Evolutionary conservation across 2,329 filamentous ascomycete species (phyloP).

Genomic region (Nothopassalora personata): DNA sequence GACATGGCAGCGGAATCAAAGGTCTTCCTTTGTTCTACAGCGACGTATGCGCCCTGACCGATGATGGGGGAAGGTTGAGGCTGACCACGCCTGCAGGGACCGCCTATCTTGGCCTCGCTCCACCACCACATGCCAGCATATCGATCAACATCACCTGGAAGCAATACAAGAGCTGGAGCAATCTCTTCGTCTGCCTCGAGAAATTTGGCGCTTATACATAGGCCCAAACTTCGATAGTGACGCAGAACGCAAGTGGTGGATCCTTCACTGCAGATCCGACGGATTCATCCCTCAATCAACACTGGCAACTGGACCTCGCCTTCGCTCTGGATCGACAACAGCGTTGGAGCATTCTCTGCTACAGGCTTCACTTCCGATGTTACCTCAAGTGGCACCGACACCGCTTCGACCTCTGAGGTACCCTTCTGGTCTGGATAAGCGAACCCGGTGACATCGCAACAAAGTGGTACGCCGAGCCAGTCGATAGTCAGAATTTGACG

Average conservation of each 20-base stretch:
- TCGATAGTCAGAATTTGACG: slow-evolving; percentile 7
- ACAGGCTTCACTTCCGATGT: slow-evolving; percentile 12
- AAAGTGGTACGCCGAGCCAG: slow-evolving; percentile 18
- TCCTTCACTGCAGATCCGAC: slow-evolving; percentile 8
- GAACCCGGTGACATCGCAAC: slow-evolving; percentile 9
- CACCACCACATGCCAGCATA: slow-evolving; percentile 8
- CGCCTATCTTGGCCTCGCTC: slow-evolving; percentile 14
- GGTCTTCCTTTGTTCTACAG: slow-evolving; percentile 19
- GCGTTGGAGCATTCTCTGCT: slow-evolving; percentile 10
- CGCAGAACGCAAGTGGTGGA: slow-evolving; percentile 6
- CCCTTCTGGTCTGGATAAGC: slow-evolving; percentile 15
- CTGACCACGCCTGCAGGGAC: slow-evolving; percentile 8
- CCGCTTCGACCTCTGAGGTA: slow-evolving; percentile 16
- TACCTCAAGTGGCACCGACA: slow-evolving; percentile 14
- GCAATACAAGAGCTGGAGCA: background rate
- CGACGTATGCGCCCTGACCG: slow-evolving; percentile 7
- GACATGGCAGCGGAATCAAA: slow-evolving; percentile 16
- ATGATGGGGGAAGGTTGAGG: background rate
- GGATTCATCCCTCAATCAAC: slow-evolving; percentile 4
- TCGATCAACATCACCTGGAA: slow-evolving; percentile 20
- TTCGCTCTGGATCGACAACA: slow-evolving; percentile 15
- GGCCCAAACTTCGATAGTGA: slow-evolving; percentile 16
- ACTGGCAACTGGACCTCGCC: slow-evolving; percentile 18
- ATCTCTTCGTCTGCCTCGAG: slow-evolving; percentile 2
- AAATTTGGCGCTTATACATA: slow-evolving; percentile 8